phyloP scores from a whole-genome alignment of 805 yeast species.

The Wickerhamomyces canadensis region DNA sequence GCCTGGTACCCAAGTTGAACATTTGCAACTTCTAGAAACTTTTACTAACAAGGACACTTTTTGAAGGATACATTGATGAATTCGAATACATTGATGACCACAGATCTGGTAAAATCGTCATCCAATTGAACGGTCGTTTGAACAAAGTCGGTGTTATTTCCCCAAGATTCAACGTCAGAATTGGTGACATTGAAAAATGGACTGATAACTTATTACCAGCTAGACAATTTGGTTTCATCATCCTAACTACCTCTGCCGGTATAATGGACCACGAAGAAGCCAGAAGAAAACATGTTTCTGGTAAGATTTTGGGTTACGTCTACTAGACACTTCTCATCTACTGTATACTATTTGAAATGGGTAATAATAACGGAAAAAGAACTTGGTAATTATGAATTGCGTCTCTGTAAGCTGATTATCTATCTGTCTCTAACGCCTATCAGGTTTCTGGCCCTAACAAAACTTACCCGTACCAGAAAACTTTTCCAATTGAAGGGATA shows the following conservation, averaged over 20 bases:
- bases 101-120: conserved; percentile 97
- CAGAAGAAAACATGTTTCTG: conserved; percentile 99
- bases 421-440: too few species aligned
- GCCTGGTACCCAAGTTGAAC: conserved; percentile 3
- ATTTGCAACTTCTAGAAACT: background rate
- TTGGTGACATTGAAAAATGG: conserved; percentile 96
- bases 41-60: conserved; percentile 6
- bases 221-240: conserved; percentile 97
- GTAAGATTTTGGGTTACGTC: conserved; percentile 97
- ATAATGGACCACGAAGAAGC: conserved; percentile 99
- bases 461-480: too few species aligned
- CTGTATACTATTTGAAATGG: background rate
- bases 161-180: conserved; percentile 97
- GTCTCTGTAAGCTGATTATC: too few species aligned
- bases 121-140: conserved; percentile 95
- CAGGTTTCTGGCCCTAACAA: too few species aligned
- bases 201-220: conserved; percentile 97
- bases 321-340: conserved; percentile 46
- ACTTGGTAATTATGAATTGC: too few species aligned
- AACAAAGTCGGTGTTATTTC: conserved; percentile 99
- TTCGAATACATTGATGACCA: conserved; percentile 98
- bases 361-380: too few species aligned
- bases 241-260: conserved; percentile 98
- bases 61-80: conserved; percentile 77
- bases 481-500: too few species aligned